phyloP scores from a whole-genome alignment of 2,329 filamentous ascomycete genomes.

The Alternaria triticimaculans region DNA sequence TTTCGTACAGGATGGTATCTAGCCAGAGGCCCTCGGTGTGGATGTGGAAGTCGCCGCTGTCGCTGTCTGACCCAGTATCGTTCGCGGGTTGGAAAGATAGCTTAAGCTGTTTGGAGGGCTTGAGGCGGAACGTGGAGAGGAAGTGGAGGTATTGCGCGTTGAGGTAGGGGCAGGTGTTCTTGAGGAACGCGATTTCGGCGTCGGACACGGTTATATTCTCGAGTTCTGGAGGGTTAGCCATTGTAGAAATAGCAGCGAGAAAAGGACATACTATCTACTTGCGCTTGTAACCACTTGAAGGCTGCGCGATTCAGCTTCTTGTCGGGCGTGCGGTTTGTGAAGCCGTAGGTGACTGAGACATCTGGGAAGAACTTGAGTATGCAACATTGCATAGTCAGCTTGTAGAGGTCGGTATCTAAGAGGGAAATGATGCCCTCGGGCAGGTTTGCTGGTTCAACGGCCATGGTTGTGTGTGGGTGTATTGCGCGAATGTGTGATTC shows the following conservation, averaged over 20 bases:
- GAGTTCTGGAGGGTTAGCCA: constrained; percentile 64
- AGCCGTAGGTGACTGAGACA: constrained; percentile 82
- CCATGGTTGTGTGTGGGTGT: constrained; percentile 27
- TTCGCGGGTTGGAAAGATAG: constrained; percentile 66
- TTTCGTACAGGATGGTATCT: constrained; percentile 97
- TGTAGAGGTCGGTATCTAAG: constrained; percentile 77
- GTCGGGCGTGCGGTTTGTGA: constrained; percentile 92
- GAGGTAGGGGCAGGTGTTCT: constrained; percentile 81
- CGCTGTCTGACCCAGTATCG: constrained; percentile 69
- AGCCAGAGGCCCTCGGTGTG: constrained; percentile 84
- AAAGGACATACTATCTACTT: constrained; percentile 72
- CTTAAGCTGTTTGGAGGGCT: constrained; percentile 79
- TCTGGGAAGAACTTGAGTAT: constrained; percentile 91
- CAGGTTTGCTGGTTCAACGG: constrained; percentile 25
- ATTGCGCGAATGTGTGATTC: background rate
- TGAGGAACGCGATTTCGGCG: constrained; percentile 82
- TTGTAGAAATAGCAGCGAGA: background rate
- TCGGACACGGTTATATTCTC: constrained; percentile 78
- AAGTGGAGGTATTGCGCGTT: constrained; percentile 78
- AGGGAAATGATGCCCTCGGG: constrained; percentile 53
- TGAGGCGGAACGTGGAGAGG: constrained; percentile 80
- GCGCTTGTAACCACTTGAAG: constrained; percentile 82
- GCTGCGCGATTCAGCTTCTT: constrained; percentile 87
- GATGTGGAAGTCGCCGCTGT: constrained; percentile 76
- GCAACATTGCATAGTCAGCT: constrained; percentile 93